Evolutionary conservation across 2,329 filamentous ascomycete species (phyloP).

Genomic region (Kalaharituber pfeilii): DNA sequence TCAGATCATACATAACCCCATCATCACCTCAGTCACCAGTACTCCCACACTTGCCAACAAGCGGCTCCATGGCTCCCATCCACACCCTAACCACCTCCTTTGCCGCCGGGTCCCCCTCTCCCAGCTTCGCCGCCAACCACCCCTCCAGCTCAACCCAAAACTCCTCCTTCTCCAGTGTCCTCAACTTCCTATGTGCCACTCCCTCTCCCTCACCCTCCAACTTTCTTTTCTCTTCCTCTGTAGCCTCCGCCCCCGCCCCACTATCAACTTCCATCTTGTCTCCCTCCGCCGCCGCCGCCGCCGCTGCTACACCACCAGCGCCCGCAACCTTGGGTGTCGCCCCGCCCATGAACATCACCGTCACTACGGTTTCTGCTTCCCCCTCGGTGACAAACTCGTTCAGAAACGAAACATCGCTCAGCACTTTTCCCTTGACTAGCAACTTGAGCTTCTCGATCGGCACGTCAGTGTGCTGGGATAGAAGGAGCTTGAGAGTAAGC

Average conservation of each 20-base stretch:
- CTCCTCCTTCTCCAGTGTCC: slow-evolving; percentile 47
- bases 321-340: slow-evolving; percentile 19
- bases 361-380: slow-evolving; percentile 33
- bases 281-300: slow-evolving; percentile 29
- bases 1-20: no score
- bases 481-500: slow-evolving; percentile 56
- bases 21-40: no score
- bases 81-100: slow-evolving; percentile 50
- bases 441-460: slow-evolving; percentile 69
- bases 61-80: slow-evolving; percentile 46
- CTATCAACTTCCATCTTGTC: slow-evolving; percentile 27
- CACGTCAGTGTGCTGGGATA: slow-evolving; percentile 46
- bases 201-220: slow-evolving; percentile 64
- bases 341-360: slow-evolving; percentile 80
- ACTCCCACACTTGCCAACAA: no score
- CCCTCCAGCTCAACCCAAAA: slow-evolving; percentile 80
- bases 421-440: slow-evolving; percentile 72
- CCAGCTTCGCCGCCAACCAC: slow-evolving; percentile 62
- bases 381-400: slow-evolving; percentile 47
- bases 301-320: neutral
- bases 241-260: slow-evolving; percentile 25
- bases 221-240: slow-evolving; percentile 37
- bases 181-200: slow-evolving; percentile 64
- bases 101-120: slow-evolving; percentile 47
- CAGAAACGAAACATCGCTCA: slow-evolving; percentile 58